phyloP scores from a whole-genome alignment of 176 grass and related monocot genomes.

The Saccharum spontaneum region DNA sequence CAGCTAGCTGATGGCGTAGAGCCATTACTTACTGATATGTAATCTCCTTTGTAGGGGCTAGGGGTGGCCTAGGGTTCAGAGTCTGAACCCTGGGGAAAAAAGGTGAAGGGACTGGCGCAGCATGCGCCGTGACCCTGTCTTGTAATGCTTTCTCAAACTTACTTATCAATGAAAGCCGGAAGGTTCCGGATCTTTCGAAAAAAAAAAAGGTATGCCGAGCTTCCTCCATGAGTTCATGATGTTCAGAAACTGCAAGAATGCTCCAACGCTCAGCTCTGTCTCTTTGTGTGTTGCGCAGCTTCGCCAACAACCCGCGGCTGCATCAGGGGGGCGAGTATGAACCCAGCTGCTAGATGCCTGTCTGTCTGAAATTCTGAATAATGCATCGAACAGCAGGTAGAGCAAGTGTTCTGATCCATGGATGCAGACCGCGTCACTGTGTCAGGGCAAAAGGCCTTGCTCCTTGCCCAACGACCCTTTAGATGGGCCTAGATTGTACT shows the following conservation, averaged over 20 bases:
- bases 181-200: too few species aligned
- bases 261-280: not conserved
- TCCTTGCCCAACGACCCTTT: not conserved
- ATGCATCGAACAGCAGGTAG: not conserved
- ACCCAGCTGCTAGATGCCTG: slow-evolving; percentile 42
- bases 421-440: not conserved
- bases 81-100: too few species aligned
- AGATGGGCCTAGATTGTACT: not conserved
- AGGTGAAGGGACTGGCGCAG: too few species aligned
- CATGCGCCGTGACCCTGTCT: too few species aligned
- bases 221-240: not conserved
- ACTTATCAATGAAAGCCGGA: too few species aligned
- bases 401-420: not conserved
- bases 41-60: too few species aligned
- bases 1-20: too few species aligned
- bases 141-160: too few species aligned
- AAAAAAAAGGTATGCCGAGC: slow-evolving; percentile 48
- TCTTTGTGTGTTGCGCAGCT: slow-evolving; percentile 30
- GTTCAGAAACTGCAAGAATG: not conserved
- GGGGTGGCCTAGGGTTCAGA: too few species aligned
- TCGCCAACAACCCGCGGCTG: slow-evolving; percentile 73
- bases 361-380: not conserved
- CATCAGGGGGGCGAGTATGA: slow-evolving; percentile 43
- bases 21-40: too few species aligned
- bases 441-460: not conserved